A percentile compares a stretch with the other conserved stretches of the same genome.
Evolutionary conservation across 1,284 basidiomycete species (phyloP).

Genomic region (Sanguinoderma infundibulare): DNA sequence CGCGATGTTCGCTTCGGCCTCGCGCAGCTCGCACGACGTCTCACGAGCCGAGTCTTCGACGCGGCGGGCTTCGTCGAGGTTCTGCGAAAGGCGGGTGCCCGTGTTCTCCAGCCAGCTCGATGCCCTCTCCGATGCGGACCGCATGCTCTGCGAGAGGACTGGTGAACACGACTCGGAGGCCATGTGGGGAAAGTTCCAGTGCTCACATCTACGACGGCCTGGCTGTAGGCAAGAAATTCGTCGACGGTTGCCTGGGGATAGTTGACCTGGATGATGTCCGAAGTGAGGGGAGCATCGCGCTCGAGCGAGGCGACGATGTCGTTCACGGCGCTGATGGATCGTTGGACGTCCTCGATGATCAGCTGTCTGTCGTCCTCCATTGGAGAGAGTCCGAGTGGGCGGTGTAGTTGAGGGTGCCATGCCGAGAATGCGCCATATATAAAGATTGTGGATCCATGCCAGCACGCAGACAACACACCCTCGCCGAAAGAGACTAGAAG

Average conservation of each 20-base stretch:
- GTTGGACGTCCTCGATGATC: slow-evolving; percentile 2
- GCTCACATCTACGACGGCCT: slow-evolving; percentile 2
- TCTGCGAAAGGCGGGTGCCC: background rate
- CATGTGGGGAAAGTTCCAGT: too few relatives aligned
- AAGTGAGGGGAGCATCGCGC: background rate
- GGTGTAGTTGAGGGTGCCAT: background rate
- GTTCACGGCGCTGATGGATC: slow-evolving; percentile 5
- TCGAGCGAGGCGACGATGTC: slow-evolving; percentile 4
- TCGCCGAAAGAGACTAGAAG: background rate
- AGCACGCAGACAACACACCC: too few relatives aligned
- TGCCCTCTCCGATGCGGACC: background rate
- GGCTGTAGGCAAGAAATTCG: slow-evolving; percentile 1
- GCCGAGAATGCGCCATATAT: too few relatives aligned
- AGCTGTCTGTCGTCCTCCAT: background rate
- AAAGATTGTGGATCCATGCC: too few relatives aligned
- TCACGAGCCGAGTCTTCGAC: background rate
- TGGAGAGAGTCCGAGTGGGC: background rate
- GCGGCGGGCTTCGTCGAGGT: slow-evolving; percentile 1
- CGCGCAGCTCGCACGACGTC: background rate
- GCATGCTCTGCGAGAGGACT: background rate
- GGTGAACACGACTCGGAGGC: background rate
- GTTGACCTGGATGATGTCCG: slow-evolving; percentile 8
- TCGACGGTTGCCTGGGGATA: slow-evolving; percentile 6
- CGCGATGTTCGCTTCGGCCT: background rate
- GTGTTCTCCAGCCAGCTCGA: slow-evolving; percentile 3